Evolutionary conservation across 2,329 filamentous ascomycete species (phyloP), one percentile per base, ranked within the genome.

Genomic region (Penicillium griseofulvum): DNA sequence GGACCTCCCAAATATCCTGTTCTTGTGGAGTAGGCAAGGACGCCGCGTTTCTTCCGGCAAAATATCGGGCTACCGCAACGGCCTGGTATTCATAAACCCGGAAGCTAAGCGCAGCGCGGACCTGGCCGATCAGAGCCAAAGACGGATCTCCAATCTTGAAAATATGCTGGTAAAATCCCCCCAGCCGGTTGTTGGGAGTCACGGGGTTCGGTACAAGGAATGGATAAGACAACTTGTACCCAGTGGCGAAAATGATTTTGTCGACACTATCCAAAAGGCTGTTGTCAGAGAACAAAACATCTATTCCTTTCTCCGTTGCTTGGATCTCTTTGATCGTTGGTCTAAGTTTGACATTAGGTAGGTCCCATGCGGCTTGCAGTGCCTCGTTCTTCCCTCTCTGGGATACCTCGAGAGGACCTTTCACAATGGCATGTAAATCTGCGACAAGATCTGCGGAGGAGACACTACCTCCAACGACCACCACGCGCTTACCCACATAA

Each of bases 401-500:
- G 1, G 63, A 62, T 29, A 66, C 46, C 22, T 64, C 61, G 1
- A 72, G 42, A 0, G 62, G 56, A 0, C 56, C 60, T 50, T 61
- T 55, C 9, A 68, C 64, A 19, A 69, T 55, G 14, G 49, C 43
- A 33, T 63, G 61, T 7, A 71, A 57, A 19, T 69, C 68, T 0
- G 59, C 52, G 5, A 67, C 55, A 5, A 67, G 57, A 45, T 72
- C 70, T n/a, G 62, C 60, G 1, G 65, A 65, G 0, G 70, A 72
- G 36, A 68, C 60, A 29, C 60, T 68, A 19, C 64, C 67, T 11
- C 69, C 69, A 6, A 71, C 66, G 2, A 70, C 56, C 11, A 70
- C 56, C 3, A 71, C 67, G 28, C 58, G 66, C 56, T 70, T 68
- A 22, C 65, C 55, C 56, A 74, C 67, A 43, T 78, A 79, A 57